These are phyloP conservation scores for Cryptosporidium sp. DNA, from an alignment of 169 alveolate genomes.

Conservation along the genomic window DNA sequence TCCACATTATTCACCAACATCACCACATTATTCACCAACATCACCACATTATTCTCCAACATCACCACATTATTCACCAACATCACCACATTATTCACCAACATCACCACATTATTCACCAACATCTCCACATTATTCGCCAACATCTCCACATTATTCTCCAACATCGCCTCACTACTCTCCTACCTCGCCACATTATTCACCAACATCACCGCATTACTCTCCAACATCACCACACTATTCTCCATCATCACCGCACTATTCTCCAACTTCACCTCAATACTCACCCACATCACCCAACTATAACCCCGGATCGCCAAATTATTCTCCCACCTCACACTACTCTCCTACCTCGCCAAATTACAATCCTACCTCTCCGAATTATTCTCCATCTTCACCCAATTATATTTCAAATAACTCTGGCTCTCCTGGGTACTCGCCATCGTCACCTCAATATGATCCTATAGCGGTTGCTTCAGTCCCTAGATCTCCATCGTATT, in stretches of 20 bases:
- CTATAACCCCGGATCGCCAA: conserved; percentile 83
- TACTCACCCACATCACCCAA: conserved; percentile 93
- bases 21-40: conserved; percentile 88
- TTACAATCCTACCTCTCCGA: conserved; percentile 90
- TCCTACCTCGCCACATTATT: conserved; percentile 85
- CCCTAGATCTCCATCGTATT: conserved; percentile 82
- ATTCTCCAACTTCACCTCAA: conserved; percentile 90
- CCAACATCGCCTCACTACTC: conserved; percentile 92
- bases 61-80: conserved; percentile 86
- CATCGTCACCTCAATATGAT: conserved; percentile 89
- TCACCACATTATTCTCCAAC: conserved; percentile 83
- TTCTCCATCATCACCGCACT: conserved; percentile 85
- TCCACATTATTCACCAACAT: conserved; percentile 85
- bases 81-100: conserved; percentile 89
- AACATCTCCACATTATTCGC: conserved; percentile 89
- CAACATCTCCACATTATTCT: conserved; percentile 91
- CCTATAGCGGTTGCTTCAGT: conserved; percentile 87
- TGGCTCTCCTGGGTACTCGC: conserved; percentile 81
- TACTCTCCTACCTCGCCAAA: conserved; percentile 79
- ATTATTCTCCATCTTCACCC: conserved; percentile 86
- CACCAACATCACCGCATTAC: conserved; percentile 89
- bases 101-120: conserved; percentile 92
- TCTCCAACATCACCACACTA: conserved; percentile 81
- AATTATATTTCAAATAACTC: conserved; percentile 75
- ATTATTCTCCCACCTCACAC: conserved; percentile 84